phyloP scores from a whole-genome alignment of 495 filamentous ascomycete species.

The Arthonia radiata region DNA sequence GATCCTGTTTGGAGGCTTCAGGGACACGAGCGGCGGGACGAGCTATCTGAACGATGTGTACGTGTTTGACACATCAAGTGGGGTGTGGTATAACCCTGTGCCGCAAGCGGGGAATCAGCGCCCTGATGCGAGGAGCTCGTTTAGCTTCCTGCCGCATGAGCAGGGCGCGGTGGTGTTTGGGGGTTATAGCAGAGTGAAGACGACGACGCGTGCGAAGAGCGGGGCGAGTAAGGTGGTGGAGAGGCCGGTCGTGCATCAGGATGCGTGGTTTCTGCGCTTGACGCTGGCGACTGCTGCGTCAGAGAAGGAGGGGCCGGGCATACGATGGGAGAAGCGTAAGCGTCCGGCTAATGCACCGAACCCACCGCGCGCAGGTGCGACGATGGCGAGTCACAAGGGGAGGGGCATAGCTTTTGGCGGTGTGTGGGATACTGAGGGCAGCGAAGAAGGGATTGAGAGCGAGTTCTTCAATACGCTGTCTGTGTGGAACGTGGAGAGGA shows the following conservation, averaged over 20 bases:
- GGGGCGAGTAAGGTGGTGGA: conserved; percentile 36
- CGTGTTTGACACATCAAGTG: conserved; percentile 46
- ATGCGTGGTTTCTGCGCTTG: conserved; percentile 81
- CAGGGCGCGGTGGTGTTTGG: conserved; percentile 71
- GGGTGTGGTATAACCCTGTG: conserved; percentile 47
- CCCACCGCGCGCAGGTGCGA: conserved; percentile 62
- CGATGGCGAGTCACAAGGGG: conserved; percentile 80
- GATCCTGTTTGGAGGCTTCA: conserved; percentile 62
- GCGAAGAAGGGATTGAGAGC: conserved; percentile 82
- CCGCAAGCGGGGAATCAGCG: conserved; percentile 53
- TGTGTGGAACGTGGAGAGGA: conserved; percentile 83
- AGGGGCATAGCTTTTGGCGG: conserved; percentile 84
- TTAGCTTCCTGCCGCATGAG: conserved; percentile 76
- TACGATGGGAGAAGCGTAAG: conserved; percentile 83
- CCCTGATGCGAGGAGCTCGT: conserved; percentile 73
- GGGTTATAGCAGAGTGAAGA: conserved; percentile 78
- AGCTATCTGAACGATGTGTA: conserved; percentile 61
- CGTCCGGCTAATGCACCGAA: conserved; percentile 72
- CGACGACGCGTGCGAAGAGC: conserved; percentile 15
- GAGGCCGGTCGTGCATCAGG: conserved; percentile 71
- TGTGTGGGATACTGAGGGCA: conserved; percentile 81
- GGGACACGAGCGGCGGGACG: conserved; percentile 81
- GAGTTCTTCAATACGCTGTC: conserved; percentile 82
- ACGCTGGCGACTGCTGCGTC: conserved; percentile 38
- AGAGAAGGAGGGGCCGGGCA: conserved; percentile 31